Conservation (phyloP, 441 rosid species). For the Geranium incanum region DNA sequence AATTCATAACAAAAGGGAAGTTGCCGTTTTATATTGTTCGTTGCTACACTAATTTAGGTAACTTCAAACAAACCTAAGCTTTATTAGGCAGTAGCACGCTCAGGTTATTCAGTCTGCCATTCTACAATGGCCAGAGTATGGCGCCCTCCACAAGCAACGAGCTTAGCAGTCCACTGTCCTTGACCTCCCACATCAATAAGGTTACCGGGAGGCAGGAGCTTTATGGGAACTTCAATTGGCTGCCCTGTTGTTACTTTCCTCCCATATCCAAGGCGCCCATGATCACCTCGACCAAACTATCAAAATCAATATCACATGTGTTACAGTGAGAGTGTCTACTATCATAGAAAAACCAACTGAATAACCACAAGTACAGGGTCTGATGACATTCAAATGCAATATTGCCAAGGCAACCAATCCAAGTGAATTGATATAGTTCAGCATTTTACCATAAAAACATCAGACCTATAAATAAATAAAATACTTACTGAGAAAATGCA, state of each 20-base stretch:
- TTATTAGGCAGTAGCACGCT: too few species aligned
- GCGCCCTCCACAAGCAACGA: conserved; percentile 87
- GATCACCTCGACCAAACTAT: conserved; percentile 97
- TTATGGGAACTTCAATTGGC: conserved; percentile 77
- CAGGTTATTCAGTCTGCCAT: conserved; percentile 44
- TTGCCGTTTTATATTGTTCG: too few species aligned
- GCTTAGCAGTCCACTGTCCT: conserved; percentile 65
- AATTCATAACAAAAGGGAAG: too few species aligned
- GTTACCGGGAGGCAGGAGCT: conserved; percentile 43
- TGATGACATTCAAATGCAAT: conserved; percentile 9
- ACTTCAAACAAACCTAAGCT: too few species aligned
- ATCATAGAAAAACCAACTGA: too few species aligned
- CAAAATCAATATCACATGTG: not conserved
- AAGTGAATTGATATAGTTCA: not conserved
- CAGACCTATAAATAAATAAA: not conserved
- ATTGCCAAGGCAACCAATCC: not conserved
- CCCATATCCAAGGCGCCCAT: conserved; percentile 89
- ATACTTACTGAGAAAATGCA: conserved; percentile 77
- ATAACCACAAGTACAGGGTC: too few species aligned
- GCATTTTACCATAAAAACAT: not conserved
- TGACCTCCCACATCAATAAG: conserved; percentile 30
- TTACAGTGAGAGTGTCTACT: too few species aligned
- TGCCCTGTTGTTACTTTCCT: conserved; percentile 84
- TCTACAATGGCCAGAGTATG: conserved; percentile 83
- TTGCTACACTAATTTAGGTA: too few species aligned